These are phyloP conservation scores for Emericellopsis atlantica DNA, from an alignment of 2,329 filamentous ascomycete genomes.

Conservation along the genomic window DNA sequence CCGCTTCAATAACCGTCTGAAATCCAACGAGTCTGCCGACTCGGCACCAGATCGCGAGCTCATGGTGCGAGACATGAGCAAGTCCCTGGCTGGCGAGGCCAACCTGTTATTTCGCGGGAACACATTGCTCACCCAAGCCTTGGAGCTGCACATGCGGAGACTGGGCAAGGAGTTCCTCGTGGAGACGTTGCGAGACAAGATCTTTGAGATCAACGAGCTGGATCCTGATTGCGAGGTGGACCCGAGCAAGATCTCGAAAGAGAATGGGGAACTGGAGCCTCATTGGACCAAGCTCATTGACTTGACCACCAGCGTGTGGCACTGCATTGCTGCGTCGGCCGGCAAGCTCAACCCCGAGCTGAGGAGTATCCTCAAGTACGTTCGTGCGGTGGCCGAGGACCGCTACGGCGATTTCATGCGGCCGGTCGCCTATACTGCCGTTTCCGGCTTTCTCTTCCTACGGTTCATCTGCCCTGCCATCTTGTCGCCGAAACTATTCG, in stretches of 20 bases:
- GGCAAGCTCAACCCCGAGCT: slow-evolving; percentile 68
- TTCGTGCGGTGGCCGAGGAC: slow-evolving; percentile 85
- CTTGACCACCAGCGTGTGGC: slow-evolving; percentile 76
- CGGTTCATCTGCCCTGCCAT: slow-evolving; percentile 96
- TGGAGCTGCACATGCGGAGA: slow-evolving; percentile 92
- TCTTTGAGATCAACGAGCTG: slow-evolving; percentile 78
- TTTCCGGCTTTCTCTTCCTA: slow-evolving; percentile 88
- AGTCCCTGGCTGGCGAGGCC: slow-evolving; percentile 71
- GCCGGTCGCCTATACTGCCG: slow-evolving; percentile 83
- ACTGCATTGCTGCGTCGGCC: slow-evolving; percentile 65
- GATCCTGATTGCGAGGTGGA: slow-evolving; percentile 94
- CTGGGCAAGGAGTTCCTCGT: slow-evolving; percentile 88
- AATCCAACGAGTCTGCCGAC: slow-evolving; percentile 57
- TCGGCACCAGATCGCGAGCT: slow-evolving; percentile 54
- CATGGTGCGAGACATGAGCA: slow-evolving; percentile 65
- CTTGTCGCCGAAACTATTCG: slow-evolving; percentile 87
- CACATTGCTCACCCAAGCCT: slow-evolving; percentile 79
- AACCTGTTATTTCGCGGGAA: slow-evolving; percentile 94
- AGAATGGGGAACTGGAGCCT: slow-evolving; percentile 60
- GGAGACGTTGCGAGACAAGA: slow-evolving; percentile 72
- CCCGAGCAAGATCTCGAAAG: slow-evolving; percentile 55
- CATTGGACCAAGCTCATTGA: slow-evolving; percentile 72
- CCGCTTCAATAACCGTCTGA: slow-evolving; percentile 58
- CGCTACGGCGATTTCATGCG: slow-evolving; percentile 87
- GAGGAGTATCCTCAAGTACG: slow-evolving; percentile 76